Evolutionary conservation across 2,329 filamentous ascomycete genomes (phyloP), one percentile per base, ranked within the genome.

Genomic region (Hypocrella siamensis): DNA sequence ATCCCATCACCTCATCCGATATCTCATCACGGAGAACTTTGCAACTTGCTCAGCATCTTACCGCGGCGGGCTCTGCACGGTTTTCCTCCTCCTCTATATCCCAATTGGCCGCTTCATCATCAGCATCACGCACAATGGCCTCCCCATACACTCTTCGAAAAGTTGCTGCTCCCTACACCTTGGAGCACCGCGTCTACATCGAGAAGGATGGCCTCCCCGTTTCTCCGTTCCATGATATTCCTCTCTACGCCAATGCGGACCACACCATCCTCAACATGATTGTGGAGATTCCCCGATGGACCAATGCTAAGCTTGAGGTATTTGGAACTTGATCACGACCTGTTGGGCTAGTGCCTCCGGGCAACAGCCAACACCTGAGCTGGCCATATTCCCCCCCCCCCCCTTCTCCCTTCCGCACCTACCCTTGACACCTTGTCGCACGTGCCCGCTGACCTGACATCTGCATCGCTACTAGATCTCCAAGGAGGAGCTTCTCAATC

Each of bases 291-390:
- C 90, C 90, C 52, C 79, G 90, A 67, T 98, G 90, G 90, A 93
- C 88, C 68, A 98, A 98, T 65, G 90, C 81, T 52, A 98, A 98
- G 77, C 82, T 92, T 62, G 90, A 98, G 81, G 88, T 93, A 60
- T 46, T n/a, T n/a, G n/a, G n/a, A n/a, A n/a, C n/a, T n/a, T n/a
- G n/a, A n/a, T n/a, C n/a, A n/a, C n/a, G n/a, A n/a, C n/a, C n/a
- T n/a, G n/a, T n/a, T n/a, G n/a, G n/a, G n/a, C n/a, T n/a, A n/a
- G n/a, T n/a, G n/a, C n/a, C n/a, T n/a, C n/a, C n/a, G n/a, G n/a
- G n/a, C n/a, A n/a, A n/a, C n/a, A n/a, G n/a, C n/a, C n/a, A n/a
- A n/a, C 25, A n/a, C 10, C 9, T 14, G n/a, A 14, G 25, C 25
- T 26, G 25, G 19, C 33, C 18, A 4, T 32, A 30, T 33, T 21